Conservation (phyloP, 768 basidiomycete species). For the Mycena albidolilacea region DNA sequence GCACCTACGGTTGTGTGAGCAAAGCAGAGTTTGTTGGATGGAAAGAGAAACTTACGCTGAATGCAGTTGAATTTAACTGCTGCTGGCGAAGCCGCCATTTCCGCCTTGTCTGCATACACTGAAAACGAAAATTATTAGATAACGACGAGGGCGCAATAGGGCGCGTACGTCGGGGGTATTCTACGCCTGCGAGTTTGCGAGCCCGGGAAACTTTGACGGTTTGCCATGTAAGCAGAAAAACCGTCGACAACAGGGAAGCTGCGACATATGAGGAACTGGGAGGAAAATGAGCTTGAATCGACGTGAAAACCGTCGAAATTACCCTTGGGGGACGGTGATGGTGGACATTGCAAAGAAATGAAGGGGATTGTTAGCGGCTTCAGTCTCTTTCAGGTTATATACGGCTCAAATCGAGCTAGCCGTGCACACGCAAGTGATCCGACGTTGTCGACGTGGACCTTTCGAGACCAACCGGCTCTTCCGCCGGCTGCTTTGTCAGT, state of each 20-base stretch:
- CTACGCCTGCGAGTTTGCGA: conserved; percentile 45
- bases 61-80: conserved; percentile 52
- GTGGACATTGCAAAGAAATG: conserved; percentile 19
- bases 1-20: conserved; percentile 40
- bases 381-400: no score
- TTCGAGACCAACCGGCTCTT: neutral
- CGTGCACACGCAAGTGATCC: no score
- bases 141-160: neutral
- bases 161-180: conserved; percentile 51
- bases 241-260: conserved; percentile 43
- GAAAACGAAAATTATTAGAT: neutral
- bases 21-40: conserved; percentile 36
- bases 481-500: neutral
- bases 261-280: conserved; percentile 40
- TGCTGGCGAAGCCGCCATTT: conserved; percentile 44
- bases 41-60: conserved; percentile 43
- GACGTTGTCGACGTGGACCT: no score
- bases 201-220: conserved; percentile 38
- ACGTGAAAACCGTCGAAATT: conserved; percentile 33
- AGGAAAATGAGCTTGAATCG: conserved; percentile 37
- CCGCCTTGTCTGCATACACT: conserved; percentile 55
- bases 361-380: no score
- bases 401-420: no score
- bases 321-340: conserved; percentile 32
- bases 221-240: conserved; percentile 47